phyloP scores from a whole-genome alignment of 2,329 filamentous ascomycete species.

The Fusarium anthophilum region DNA sequence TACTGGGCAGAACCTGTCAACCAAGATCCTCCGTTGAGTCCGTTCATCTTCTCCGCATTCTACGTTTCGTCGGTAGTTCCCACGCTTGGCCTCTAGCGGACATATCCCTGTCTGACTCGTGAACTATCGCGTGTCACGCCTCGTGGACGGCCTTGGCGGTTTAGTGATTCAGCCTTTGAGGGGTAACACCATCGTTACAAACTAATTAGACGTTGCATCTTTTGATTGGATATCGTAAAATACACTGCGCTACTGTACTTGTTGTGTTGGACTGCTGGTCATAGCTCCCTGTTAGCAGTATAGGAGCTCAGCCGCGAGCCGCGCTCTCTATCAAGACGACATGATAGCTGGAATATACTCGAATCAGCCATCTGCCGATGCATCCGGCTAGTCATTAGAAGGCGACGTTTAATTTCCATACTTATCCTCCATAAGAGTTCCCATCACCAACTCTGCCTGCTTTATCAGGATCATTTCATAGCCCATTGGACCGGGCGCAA shows the following conservation, averaged over 20 bases:
- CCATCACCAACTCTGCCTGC: neutral
- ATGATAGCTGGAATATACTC: neutral
- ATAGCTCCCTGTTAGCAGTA: neutral
- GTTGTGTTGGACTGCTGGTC: neutral
- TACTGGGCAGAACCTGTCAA: conserved; percentile 4
- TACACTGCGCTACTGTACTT: neutral
- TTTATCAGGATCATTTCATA: neutral
- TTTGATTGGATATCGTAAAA: neutral
- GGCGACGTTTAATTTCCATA: neutral
- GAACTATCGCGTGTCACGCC: neutral
- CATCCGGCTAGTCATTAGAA: neutral
- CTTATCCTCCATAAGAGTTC: neutral
- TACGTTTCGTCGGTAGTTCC: neutral
- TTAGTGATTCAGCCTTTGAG: neutral
- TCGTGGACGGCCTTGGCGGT: neutral
- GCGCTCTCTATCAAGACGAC: neutral
- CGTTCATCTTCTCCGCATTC: neutral
- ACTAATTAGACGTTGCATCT: neutral
- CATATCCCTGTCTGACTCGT: neutral
- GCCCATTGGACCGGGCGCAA: neutral
- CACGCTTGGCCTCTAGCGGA: neutral
- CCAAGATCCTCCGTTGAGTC: neutral
- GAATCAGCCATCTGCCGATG: neutral
- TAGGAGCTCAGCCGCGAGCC: neutral
- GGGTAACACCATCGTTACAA: neutral